Percentiles rank a stretch among this genome's conserved stretches.
Conservation (phyloP, 768 basidiomycete species). For the Suillus hirtellus region DNA sequence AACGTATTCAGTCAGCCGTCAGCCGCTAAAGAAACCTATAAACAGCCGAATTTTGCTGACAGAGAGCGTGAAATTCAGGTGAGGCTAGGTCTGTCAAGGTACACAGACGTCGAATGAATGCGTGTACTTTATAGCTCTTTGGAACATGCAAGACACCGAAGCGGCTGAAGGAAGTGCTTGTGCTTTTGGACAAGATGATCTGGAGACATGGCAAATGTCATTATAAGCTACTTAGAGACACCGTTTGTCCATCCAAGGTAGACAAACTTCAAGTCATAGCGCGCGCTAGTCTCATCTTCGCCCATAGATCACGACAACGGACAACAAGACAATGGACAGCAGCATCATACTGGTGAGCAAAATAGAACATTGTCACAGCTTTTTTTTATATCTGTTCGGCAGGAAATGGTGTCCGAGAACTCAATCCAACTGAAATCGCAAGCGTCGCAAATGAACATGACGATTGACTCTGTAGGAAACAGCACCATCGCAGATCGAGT, state of each 20-base stretch:
- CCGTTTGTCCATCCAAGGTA: conserved; percentile 77
- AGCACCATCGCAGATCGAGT: conserved; percentile 45
- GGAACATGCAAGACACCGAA: conserved; percentile 71
- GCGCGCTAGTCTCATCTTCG: not conserved
- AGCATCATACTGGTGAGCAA: conserved; percentile 60
- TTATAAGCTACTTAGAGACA: conserved; percentile 63
- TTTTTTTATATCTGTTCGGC: conserved; percentile 12
- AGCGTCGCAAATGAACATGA: conserved; percentile 40
- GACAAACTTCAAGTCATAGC: conserved; percentile 30
- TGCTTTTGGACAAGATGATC: conserved; percentile 59
- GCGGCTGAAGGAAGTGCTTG: conserved; percentile 57
- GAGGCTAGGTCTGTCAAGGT: not conserved
- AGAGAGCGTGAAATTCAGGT: conserved; percentile 61
- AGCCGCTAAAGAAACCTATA: conserved; percentile 29
- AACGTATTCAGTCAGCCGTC: conserved; percentile 50
- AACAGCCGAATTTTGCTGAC: conserved; percentile 54
- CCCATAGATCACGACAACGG: conserved; percentile 40
- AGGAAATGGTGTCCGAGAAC: conserved; percentile 76
- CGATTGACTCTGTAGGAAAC: conserved; percentile 55
- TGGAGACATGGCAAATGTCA: conserved; percentile 68
- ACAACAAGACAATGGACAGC: conserved; percentile 66
- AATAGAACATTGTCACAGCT: not conserved
- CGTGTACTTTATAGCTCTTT: conserved; percentile 26
- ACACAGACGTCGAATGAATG: conserved; percentile 6
- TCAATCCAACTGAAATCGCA: conserved; percentile 60